Percentiles rank a stretch among this genome's conserved stretches.
Evolutionary conservation across 208 protist genomes (phyloP).

Genomic region (Leishmania aethiopica): DNA sequence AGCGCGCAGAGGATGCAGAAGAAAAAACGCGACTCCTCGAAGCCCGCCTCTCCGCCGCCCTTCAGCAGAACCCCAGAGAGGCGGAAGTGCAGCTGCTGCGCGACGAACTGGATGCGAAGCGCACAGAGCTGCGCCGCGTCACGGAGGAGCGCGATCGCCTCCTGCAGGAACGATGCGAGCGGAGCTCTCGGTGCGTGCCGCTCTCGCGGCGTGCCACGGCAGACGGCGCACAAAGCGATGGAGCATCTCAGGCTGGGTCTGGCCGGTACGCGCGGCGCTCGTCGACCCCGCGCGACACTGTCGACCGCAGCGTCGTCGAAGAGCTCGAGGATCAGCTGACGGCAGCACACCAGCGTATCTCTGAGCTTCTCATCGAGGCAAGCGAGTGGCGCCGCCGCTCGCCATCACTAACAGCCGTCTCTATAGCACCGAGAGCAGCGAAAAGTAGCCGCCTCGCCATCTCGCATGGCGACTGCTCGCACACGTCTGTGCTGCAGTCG

Average conservation of each 20-base stretch:
- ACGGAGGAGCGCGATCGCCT: slow-evolving; percentile 38
- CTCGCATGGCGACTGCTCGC: neutral
- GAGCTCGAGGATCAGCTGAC: slow-evolving; percentile 54
- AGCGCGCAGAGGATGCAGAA: slow-evolving; percentile 12
- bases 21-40: slow-evolving; percentile 37
- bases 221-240: neutral
- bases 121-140: slow-evolving; percentile 28
- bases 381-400: neutral
- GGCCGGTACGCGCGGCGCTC: neutral
- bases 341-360: slow-evolving; percentile 38
- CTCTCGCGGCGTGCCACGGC: neutral
- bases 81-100: slow-evolving; percentile 48
- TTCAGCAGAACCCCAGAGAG: slow-evolving; percentile 31
- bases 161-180: slow-evolving; percentile 19
- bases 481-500: neutral
- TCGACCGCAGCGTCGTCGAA: slow-evolving; percentile 32
- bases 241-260: neutral
- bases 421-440: neutral
- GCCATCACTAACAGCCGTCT: neutral
- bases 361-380: slow-evolving; percentile 33
- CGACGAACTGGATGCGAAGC: slow-evolving; percentile 37
- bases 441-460: neutral
- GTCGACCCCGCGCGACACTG: slow-evolving; percentile 22
- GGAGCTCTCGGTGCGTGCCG: slow-evolving; percentile 5
- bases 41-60: slow-evolving; percentile 30